Evolutionary conservation across 768 basidiomycete species (phyloP), one percentile per base, ranked within the genome.

Genomic region (Mycena indigotica): DNA sequence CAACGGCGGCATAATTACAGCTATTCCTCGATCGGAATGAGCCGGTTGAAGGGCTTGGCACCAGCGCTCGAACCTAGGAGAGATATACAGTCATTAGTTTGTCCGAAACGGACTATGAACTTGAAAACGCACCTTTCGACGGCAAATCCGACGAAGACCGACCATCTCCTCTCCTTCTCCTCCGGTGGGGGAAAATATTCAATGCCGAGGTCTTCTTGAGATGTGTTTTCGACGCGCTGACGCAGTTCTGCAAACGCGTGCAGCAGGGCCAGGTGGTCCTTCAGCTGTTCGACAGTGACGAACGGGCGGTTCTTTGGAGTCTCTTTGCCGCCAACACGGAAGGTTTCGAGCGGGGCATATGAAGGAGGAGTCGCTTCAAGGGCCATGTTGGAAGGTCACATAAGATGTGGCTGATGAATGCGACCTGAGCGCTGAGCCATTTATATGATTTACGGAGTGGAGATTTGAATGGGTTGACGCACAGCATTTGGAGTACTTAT

Each of bases 331-430:
- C 75, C 74, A 32, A 76, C 69, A 4, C 28, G 60, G 56, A 73
- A 75, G 13, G 60, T 57, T 2, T 68, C 65, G 6, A 73, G 73
- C 26, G 64, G 65, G 4, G 67, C 66, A 50, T 76, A 76, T 1
- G 49, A 55, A 2, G 73, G 72, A 8, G 69, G 68, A 21, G 64
- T 35, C n/a, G n/a, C n/a, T n/a, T n/a, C n/a, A n/a, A n/a, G n/a
- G n/a, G n/a, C n/a, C n/a, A n/a, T n/a, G n/a, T n/a, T n/a, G n/a
- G n/a, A n/a, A n/a, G n/a, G n/a, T n/a, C n/a, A n/a, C n/a, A n/a
- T n/a, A n/a, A n/a, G n/a, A n/a, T n/a, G n/a, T n/a, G n/a, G n/a
- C n/a, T n/a, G n/a, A n/a, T n/a, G n/a, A n/a, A n/a, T n/a, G n/a
- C n/a, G n/a, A n/a, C n/a, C n/a, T n/a, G n/a, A n/a, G n/a, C n/a